Evolutionary conservation across 306 rosid species (phyloP).

Genomic region (Malus sylvestris): DNA sequence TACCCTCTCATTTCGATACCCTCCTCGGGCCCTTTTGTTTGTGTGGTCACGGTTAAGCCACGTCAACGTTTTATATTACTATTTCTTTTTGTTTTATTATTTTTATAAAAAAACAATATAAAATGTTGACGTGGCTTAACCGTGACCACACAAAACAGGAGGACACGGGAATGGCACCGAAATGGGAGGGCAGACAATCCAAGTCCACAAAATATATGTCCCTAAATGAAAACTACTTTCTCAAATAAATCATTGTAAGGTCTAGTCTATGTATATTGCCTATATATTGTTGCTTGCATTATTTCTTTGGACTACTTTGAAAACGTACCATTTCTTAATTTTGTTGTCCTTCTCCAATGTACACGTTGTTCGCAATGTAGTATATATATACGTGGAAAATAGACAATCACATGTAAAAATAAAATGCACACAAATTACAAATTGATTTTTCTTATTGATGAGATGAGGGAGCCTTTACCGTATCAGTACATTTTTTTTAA

Average conservation of each 20-base stretch:
- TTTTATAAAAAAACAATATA: no score
- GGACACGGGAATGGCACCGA: no score
- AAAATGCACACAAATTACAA: neutral
- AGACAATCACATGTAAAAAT: neutral
- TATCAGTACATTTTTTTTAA: no score
- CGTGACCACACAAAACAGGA: no score
- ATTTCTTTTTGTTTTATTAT: no score
- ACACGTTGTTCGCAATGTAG: no score
- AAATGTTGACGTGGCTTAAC: no score
- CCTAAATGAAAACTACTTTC: slow-evolving; percentile 5
- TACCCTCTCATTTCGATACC: no score
- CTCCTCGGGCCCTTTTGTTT: no score
- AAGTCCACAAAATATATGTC: slow-evolving; percentile 23
- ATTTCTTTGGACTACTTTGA: neutral
- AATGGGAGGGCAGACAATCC: no score
- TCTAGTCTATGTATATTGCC: neutral
- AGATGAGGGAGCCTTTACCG: neutral
- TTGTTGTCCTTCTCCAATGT: neutral
- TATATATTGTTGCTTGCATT: neutral
- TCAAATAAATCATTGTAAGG: slow-evolving; percentile 15
- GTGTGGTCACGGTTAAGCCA: no score
- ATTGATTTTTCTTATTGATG: neutral
- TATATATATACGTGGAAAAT: neutral
- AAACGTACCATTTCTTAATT: neutral
- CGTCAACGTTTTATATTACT: no score